A percentile compares a stretch with the other conserved stretches of the same genome.
Evolutionary conservation across 805 yeast species (phyloP).

Genomic region (Nakazawaea molendinolei): DNA sequence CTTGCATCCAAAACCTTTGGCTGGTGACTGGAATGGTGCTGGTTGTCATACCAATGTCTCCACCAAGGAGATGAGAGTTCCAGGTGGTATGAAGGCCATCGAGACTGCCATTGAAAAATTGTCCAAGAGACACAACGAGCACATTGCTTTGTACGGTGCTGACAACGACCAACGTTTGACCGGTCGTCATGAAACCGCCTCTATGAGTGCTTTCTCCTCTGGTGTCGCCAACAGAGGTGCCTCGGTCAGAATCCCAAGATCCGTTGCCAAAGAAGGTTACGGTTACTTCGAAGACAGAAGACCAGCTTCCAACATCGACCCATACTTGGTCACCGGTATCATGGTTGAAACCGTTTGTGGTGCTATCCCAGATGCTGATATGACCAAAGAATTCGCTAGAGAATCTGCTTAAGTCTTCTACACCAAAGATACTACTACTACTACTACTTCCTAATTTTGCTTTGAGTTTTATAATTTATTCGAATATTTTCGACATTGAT

Average conservation of each 20-base stretch:
- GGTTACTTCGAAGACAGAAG: conserved; percentile 99
- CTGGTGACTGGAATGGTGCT: conserved; percentile 99
- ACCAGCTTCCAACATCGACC: conserved; percentile 99
- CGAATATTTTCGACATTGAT: not conserved
- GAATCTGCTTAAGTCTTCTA: conserved; percentile 35
- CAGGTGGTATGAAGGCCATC: conserved; percentile 94
- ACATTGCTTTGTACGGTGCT: conserved; percentile 89
- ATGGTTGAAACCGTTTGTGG: conserved; percentile 96
- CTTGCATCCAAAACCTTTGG: conserved; percentile 98
- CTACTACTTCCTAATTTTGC: not conserved
- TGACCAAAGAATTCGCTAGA: conserved; percentile 84
- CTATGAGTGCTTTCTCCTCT: conserved; percentile 80
- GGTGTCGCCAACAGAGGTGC: conserved; percentile 99
- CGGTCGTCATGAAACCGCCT: conserved; percentile 98
- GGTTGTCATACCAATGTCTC: conserved; percentile 99
- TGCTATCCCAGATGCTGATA: conserved; percentile 89
- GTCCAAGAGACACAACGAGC: conserved; percentile 94
- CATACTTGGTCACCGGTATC: conserved; percentile 97
- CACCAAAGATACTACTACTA: not conserved
- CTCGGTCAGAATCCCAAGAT: conserved; percentile 96
- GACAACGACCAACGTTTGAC: conserved; percentile 95
- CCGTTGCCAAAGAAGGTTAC: conserved; percentile 95
- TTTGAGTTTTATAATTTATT: not conserved
- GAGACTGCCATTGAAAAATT: conserved; percentile 90
- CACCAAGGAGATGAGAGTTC: conserved; percentile 81